Conservation (phyloP, 495 filamentous ascomycete species). For the Tuber indicum region DNA sequence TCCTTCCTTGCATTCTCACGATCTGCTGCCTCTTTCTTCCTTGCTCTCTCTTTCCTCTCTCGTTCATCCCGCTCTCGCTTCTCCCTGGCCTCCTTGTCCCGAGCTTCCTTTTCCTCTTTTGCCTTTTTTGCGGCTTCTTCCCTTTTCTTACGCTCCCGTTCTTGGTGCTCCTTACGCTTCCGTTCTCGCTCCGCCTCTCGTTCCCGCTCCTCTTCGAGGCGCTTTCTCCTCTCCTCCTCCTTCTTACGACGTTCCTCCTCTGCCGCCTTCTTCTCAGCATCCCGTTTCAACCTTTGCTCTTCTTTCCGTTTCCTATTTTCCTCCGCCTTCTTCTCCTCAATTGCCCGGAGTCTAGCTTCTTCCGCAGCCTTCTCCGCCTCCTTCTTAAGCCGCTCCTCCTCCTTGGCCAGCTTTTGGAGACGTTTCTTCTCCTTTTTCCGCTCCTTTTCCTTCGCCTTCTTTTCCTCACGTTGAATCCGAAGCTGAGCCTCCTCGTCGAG, state of each 20-base stretch:
- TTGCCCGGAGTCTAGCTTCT: conserved; percentile 67
- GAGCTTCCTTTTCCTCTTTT: conserved; percentile 64
- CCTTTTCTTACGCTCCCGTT: conserved; percentile 67
- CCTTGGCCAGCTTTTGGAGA: conserved; percentile 74
- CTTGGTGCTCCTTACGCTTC: conserved; percentile 72
- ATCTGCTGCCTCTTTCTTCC: conserved; percentile 61
- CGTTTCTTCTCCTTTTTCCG: conserved; percentile 87
- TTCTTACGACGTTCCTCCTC: conserved; percentile 89
- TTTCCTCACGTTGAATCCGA: conserved; percentile 72
- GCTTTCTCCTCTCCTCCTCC: conserved; percentile 83
- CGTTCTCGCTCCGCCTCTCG: conserved; percentile 75
- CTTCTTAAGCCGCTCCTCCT: conserved; percentile 77
- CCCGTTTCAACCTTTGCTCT: conserved; percentile 79
- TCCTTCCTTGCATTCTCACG: conserved; percentile 61
- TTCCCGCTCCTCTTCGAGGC: conserved; percentile 74
- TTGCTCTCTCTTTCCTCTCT: conserved; percentile 58
- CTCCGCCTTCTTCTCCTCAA: conserved; percentile 72
- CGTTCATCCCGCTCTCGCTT: conserved; percentile 68
- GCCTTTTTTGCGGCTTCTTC: conserved; percentile 56
- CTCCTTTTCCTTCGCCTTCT: conserved; percentile 86
- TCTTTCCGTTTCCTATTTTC: conserved; percentile 73
- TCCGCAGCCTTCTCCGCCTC: conserved; percentile 91
- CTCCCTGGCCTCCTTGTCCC: conserved; percentile 66
- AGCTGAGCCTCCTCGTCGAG: conserved; percentile 72
- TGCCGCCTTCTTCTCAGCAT: conserved; percentile 80